Evolutionary conservation across 2,329 filamentous ascomycete genomes (phyloP), one percentile per base, ranked within the genome.

Genomic region (Cadophora gregata): DNA sequence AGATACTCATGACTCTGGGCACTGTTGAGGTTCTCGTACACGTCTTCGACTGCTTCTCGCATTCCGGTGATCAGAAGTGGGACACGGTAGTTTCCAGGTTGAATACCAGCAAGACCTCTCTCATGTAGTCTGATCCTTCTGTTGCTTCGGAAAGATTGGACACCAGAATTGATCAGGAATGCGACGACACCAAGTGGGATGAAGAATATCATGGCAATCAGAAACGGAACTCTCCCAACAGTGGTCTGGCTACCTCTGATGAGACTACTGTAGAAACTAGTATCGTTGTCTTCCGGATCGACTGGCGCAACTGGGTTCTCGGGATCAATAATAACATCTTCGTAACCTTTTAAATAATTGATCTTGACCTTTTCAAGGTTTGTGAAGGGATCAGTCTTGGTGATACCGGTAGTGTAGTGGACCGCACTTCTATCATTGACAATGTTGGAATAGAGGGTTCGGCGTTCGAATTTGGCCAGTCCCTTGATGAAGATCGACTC

Each of bases 401-500:
- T 85, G 55, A 97, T 93, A 24, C 84, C 84, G 0, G 93, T 92
- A 0, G 95, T 97, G 77, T 95, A 97, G 79, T 92, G 93, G 0
- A 90, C 87, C 4, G 93, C 92, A 53, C 87, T 92, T 63, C 89
- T 84, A 80, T 98, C 95, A 78, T 97, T 97, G 75, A 91, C 81
- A 56, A 97, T 89, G 76, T 98, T 98, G 50, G 90, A 85, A 78
- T 98, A 98, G 1, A 97, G 81, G 4, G 88, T 91, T 66, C 89
- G 90, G 63, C 91, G 85, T 77, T 89, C 87, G 81, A 98, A 98
- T 72, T 83, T 85, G 68, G 86, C 85, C 55, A 98, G 83, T 0
- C 89, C 94, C 36, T 87, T 86, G 73, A 97, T 90, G 80, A 98
- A 98, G 71, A 97, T 91, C 69, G 91, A 94, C 59, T 90, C 85